Conservation (phyloP, 169 alveolate species). For the Babesia sp. region DNA sequence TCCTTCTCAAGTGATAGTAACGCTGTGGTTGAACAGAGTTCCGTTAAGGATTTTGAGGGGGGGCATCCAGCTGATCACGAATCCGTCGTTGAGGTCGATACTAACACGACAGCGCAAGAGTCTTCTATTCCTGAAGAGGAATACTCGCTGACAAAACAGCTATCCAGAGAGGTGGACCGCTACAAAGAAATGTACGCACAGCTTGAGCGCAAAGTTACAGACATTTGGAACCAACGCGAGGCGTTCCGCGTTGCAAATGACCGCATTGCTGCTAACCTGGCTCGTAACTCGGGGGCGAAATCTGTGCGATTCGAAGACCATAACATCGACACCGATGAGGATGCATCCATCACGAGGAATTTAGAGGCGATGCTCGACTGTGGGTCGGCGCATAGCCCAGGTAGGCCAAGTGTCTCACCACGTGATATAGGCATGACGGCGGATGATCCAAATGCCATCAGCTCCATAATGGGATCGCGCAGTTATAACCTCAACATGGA, state of each 20-base stretch:
- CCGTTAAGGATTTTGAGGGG: not conserved
- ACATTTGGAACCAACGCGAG: conserved; percentile 21
- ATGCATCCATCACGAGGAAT: not conserved
- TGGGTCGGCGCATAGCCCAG: not conserved
- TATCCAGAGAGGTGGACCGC: conserved; percentile 14
- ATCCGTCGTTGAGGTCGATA: too few species aligned
- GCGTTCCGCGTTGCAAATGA: conserved; percentile 16
- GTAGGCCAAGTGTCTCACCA: not conserved
- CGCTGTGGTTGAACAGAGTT: not conserved
- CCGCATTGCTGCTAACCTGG: conserved; percentile 14
- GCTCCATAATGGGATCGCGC: not conserved
- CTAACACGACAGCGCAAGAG: too few species aligned
- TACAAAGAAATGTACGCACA: conserved; percentile 12
- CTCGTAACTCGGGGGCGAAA: not conserved
- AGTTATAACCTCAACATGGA: not conserved
- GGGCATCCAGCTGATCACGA: not conserved
- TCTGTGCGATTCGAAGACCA: conserved; percentile 13
- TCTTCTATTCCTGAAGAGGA: not conserved
- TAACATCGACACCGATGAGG: not conserved
- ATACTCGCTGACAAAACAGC: not conserved
- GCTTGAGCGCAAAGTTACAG: conserved; percentile 11
- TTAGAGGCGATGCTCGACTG: not conserved
- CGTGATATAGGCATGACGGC: not conserved
- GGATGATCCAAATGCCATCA: not conserved
- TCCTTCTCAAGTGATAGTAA: not conserved